These are phyloP conservation scores for Chrysanthemum seticuspe DNA, from an alignment of 129 eudicot species.

Conservation along the genomic window DNA sequence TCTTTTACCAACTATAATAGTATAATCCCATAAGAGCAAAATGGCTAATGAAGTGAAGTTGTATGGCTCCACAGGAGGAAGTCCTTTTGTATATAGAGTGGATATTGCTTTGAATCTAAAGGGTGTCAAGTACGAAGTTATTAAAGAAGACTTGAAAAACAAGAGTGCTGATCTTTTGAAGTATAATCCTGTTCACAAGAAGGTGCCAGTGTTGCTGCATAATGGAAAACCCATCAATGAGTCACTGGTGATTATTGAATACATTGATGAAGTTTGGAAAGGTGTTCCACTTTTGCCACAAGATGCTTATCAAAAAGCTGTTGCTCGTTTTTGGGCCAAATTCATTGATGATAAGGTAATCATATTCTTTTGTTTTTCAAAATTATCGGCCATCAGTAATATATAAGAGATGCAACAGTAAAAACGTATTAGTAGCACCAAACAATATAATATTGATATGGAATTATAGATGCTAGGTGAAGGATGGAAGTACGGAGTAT, in stretches of 20 bases:
- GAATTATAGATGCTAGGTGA: too few relatives aligned
- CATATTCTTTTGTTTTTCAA: too few relatives aligned
- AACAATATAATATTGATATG: too few relatives aligned
- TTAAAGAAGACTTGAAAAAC: constrained; percentile 20
- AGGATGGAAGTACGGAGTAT: too few relatives aligned
- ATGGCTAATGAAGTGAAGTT: constrained; percentile 35
- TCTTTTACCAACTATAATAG: neutral
- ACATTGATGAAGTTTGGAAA: constrained; percentile 45
- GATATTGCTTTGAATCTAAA: constrained; percentile 38
- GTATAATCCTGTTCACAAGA: constrained; percentile 35
- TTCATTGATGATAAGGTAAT: constrained; percentile 43
- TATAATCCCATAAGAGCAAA: neutral
- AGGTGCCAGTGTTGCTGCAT: constrained; percentile 32
- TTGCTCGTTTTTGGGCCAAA: constrained; percentile 40
- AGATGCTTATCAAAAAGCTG: constrained; percentile 35
- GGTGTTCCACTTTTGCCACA: constrained; percentile 32
- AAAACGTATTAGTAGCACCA: too few relatives aligned
- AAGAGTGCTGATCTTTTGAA: constrained; percentile 31
- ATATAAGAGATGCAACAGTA: too few relatives aligned
- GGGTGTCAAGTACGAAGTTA: constrained; percentile 15
- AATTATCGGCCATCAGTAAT: too few relatives aligned
- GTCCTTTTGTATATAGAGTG: constrained; percentile 26
- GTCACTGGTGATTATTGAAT: constrained; percentile 35
- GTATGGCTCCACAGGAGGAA: neutral
- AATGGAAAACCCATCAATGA: constrained; percentile 37